These are phyloP conservation scores for Talaromyces adpressus DNA, from an alignment of 495 filamentous ascomycete species.

Conservation along the genomic window DNA sequence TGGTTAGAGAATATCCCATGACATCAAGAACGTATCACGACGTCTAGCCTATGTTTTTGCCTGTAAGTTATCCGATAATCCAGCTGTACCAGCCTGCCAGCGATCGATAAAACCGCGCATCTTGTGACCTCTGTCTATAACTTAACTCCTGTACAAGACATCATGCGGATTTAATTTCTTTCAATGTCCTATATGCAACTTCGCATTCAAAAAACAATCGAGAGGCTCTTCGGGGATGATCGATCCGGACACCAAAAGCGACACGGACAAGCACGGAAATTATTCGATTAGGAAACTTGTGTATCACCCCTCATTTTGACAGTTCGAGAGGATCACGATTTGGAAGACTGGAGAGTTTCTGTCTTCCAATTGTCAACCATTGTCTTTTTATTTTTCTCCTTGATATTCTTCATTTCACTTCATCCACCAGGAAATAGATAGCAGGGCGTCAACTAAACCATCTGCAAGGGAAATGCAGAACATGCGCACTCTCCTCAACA, in stretches of 20 bases:
- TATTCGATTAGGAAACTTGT: neutral
- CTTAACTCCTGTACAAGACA: neutral
- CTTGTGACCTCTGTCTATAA: neutral
- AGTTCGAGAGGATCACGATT: neutral
- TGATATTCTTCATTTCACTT: no score
- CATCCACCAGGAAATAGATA: no score
- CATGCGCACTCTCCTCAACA: no score
- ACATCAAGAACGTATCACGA: neutral
- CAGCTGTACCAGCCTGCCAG: neutral
- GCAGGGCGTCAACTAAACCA: no score
- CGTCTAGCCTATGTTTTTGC: no score
- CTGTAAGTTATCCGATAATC: neutral
- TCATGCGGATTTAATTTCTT: neutral
- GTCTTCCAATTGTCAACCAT: no score
- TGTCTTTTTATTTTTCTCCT: no score
- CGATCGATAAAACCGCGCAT: neutral
- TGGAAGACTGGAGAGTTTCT: no score
- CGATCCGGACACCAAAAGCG: neutral
- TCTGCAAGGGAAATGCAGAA: no score
- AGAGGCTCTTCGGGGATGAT: neutral
- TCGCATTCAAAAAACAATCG: neutral
- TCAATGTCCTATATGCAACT: neutral
- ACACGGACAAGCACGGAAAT: neutral
- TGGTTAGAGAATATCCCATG: neutral
- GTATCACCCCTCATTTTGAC: neutral